A percentile compares a stretch with the other conserved stretches of the same genome.
phyloP scores from a whole-genome alignment of 768 basidiomycete species.

The Ramaria rubella region DNA sequence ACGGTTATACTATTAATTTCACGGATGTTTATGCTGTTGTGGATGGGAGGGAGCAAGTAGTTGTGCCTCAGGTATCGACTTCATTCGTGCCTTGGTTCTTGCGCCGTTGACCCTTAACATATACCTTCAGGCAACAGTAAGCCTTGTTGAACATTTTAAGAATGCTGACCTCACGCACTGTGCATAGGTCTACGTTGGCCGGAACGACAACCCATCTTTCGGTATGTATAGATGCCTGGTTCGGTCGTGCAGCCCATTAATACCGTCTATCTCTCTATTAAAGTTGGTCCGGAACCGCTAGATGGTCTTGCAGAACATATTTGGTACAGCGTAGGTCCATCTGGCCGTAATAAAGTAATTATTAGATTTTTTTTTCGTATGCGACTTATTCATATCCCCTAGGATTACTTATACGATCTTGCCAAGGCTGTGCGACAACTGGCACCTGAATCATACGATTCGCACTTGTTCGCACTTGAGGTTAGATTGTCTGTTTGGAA shows the following conservation, averaged over 20 bases:
- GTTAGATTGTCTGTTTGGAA: conserved; percentile 27
- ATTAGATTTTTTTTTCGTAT: background rate
- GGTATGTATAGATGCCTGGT: conserved; percentile 37
- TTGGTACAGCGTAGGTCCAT: conserved; percentile 73
- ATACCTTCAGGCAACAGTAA: conserved; percentile 43
- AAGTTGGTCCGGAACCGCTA: conserved; percentile 85
- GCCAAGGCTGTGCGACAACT: conserved; percentile 67
- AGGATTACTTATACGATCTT: conserved; percentile 87
- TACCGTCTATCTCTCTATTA: background rate
- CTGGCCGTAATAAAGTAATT: conserved; percentile 79
- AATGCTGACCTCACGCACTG: background rate
- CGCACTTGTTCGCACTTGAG: conserved; percentile 73
- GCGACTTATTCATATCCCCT: background rate
- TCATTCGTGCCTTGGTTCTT: background rate
- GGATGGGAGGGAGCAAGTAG: conserved; percentile 45
- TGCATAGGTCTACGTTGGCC: conserved; percentile 76
- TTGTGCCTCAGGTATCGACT: conserved; percentile 42
- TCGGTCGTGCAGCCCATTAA: no score
- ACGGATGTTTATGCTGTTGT: conserved; percentile 64
- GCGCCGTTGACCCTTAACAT: background rate
- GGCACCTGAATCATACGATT: conserved; percentile 66
- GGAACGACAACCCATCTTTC: conserved; percentile 83
- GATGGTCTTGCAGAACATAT: conserved; percentile 61
- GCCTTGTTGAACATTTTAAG: conserved; percentile 17
- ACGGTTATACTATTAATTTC: conserved; percentile 83